These are phyloP conservation scores for Macrophomina phaseolina DNA, from an alignment of 2,329 filamentous ascomycete genomes.

Conservation along the genomic window DNA sequence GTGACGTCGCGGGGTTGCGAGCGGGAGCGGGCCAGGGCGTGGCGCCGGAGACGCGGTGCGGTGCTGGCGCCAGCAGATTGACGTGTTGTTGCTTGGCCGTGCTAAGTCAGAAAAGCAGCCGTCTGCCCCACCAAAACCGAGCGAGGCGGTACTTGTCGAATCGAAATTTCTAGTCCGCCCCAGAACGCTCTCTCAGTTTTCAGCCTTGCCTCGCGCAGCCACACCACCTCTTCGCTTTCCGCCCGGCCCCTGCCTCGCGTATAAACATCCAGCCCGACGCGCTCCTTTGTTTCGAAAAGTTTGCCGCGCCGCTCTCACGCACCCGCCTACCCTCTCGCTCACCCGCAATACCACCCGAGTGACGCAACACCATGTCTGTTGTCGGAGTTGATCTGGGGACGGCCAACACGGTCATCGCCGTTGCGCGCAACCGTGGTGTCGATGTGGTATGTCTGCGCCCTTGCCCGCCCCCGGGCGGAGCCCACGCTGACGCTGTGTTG, in stretches of 20 bases:
- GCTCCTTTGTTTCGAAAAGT: slow-evolving; percentile 7
- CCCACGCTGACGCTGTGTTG: slow-evolving; percentile 31
- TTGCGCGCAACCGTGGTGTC: slow-evolving; percentile 97
- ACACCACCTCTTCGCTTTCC: slow-evolving; percentile 20
- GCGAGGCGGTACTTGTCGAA: slow-evolving; percentile 10
- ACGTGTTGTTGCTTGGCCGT: slow-evolving; percentile 22
- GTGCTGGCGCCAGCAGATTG: not conserved
- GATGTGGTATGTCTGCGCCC: slow-evolving; percentile 80
- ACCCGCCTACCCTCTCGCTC: slow-evolving; percentile 8
- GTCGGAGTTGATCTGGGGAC: slow-evolving; percentile 93
- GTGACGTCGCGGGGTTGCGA: not conserved
- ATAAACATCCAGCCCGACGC: slow-evolving; percentile 13
- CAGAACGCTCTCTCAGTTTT: slow-evolving; percentile 19
- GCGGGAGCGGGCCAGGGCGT: not conserved
- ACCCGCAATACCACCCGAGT: slow-evolving; percentile 24
- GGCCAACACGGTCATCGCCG: slow-evolving; percentile 95
- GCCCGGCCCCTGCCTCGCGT: slow-evolving; percentile 19
- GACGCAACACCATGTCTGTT: slow-evolving; percentile 60
- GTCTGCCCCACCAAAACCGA: slow-evolving; percentile 19
- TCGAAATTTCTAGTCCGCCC: slow-evolving; percentile 16
- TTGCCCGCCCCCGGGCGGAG: slow-evolving; percentile 37
- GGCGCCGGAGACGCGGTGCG: not conserved
- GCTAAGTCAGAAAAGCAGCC: not conserved
- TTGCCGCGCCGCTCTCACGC: not conserved
- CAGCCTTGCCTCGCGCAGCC: slow-evolving; percentile 27